Percentiles rank a stretch among this genome's conserved stretches.
Evolutionary conservation across 1,284 basidiomycete genomes (phyloP).

Genomic region (Apiotrichum montevideense): DNA sequence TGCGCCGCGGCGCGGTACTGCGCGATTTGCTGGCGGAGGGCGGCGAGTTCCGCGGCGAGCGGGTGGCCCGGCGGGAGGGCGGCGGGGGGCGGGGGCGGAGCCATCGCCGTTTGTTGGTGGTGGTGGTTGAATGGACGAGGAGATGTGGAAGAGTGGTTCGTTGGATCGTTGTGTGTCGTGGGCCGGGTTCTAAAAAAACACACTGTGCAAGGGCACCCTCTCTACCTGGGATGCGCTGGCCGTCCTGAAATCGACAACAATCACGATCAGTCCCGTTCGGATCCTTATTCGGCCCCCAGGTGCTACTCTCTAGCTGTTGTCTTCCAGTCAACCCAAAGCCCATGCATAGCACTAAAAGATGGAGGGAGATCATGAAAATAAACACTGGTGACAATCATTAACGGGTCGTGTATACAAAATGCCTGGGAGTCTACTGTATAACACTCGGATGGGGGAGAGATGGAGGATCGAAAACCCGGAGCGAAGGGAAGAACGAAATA

Average conservation of each 20-base stretch:
- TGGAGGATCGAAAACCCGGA: too few relatives aligned
- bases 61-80: slow-evolving; percentile 51
- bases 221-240: too few relatives aligned
- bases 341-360: background rate
- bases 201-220: too few relatives aligned
- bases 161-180: too few relatives aligned
- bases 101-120: background rate
- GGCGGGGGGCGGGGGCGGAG: slow-evolving; percentile 29
- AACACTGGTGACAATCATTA: background rate
- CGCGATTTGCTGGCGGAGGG: slow-evolving; percentile 58
- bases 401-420: background rate
- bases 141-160: background rate
- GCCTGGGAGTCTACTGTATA: too few relatives aligned
- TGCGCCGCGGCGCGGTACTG: slow-evolving; percentile 54
- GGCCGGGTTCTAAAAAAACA: too few relatives aligned
- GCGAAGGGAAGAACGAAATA: too few relatives aligned
- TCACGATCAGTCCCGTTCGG: too few relatives aligned
- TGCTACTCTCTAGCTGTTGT: too few relatives aligned
- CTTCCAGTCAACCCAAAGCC: too few relatives aligned
- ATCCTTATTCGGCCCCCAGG: too few relatives aligned
- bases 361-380: background rate
- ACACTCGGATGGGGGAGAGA: background rate
- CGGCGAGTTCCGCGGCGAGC: slow-evolving; percentile 58
- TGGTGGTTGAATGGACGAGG: background rate
- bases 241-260: too few relatives aligned